Conservation (phyloP, 2,329 filamentous ascomycete genomes). For the Apiospora rasikravindrae region DNA sequence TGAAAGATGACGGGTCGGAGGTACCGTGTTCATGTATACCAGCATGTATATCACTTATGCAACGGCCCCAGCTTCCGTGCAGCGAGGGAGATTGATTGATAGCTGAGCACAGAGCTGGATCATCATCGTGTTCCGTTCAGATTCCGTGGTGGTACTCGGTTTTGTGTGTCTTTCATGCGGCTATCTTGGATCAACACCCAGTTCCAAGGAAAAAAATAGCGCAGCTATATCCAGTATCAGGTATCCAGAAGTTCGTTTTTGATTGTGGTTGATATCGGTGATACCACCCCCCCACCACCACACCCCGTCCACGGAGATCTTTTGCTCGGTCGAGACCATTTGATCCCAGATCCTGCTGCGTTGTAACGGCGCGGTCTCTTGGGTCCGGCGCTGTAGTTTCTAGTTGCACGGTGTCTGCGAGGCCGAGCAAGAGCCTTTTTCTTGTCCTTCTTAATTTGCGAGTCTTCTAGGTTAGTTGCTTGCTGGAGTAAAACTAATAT, state of each 20-base stretch:
- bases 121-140: slow-evolving; percentile 8
- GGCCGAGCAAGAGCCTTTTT: neutral
- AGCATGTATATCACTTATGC: neutral
- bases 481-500: neutral
- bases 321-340: neutral
- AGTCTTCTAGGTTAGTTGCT: neutral
- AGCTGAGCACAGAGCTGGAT: slow-evolving; percentile 7
- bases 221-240: neutral
- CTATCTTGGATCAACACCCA: neutral
- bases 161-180: slow-evolving; percentile 2
- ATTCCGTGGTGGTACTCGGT: neutral
- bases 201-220: slow-evolving; percentile 2
- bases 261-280: neutral
- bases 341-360: slow-evolving; percentile 5
- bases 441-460: neutral
- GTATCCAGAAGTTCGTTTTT: neutral
- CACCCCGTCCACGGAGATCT: slow-evolving; percentile 6
- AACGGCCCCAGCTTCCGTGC: slow-evolving; percentile 2
- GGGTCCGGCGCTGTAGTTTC: neutral
- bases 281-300: slow-evolving; percentile 7
- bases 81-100: neutral
- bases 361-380: neutral
- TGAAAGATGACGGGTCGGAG: neutral
- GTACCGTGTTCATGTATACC: neutral
- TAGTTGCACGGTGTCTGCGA: neutral